Evolutionary conservation across 192 early-diverging fungal genomes (phyloP).

Genomic region (Rhizophagus sp.): DNA sequence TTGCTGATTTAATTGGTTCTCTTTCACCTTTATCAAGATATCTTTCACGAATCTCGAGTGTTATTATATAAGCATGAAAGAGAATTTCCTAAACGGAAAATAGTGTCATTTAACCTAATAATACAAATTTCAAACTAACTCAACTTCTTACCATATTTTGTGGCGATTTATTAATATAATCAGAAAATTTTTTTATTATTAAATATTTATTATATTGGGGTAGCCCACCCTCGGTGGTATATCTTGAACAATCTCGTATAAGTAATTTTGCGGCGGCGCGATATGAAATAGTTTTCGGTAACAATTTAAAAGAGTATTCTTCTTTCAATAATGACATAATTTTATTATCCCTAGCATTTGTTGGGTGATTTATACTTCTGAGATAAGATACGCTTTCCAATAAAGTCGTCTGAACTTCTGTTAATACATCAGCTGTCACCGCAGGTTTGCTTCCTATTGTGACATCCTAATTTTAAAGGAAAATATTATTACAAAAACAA

Average conservation of each 20-base stretch:
- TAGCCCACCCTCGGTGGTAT: not conserved
- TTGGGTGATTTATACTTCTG: not conserved
- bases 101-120: not conserved
- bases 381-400: not conserved
- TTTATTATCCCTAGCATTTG: not conserved
- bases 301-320: not conserved
- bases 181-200: not conserved
- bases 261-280: not conserved
- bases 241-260: not conserved
- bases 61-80: not conserved
- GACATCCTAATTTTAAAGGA: not conserved
- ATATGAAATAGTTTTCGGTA: conserved; percentile 2
- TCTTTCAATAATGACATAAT: not conserved
- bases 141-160: not conserved
- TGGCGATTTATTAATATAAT: not conserved
- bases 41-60: not conserved
- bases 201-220: not conserved
- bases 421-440: not conserved
- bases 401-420: conserved; percentile 7
- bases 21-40: not conserved
- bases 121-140: not conserved
- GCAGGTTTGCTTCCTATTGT: not conserved
- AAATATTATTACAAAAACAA: not conserved
- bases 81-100: conserved; percentile 1
- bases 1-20: not conserved